Percentiles rank a stretch among this genome's conserved stretches.
These are phyloP conservation scores for Rosa chinensis DNA, from an alignment of 306 rosid species.

Conservation along the genomic window DNA sequence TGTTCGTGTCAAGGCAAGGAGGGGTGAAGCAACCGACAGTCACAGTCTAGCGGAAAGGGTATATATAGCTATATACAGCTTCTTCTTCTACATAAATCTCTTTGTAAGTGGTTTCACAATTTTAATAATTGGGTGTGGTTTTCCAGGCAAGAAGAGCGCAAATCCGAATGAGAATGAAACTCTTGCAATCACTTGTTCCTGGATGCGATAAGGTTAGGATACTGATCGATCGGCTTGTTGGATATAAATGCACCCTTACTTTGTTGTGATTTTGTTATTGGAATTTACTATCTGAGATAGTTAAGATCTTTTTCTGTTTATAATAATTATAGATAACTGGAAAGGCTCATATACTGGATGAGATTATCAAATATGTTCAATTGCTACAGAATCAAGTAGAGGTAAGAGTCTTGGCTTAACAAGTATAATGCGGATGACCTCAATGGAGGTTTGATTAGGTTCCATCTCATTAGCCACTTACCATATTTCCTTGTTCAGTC, in stretches of 20 bases:
- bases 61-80: not conserved
- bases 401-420: constrained; percentile 5
- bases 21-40: constrained; percentile 24
- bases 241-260: not conserved
- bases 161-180: constrained; percentile 17
- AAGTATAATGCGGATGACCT: not conserved
- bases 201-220: constrained; percentile 24
- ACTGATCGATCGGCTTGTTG: too few species aligned
- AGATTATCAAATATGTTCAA: constrained; percentile 24
- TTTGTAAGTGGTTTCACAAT: not conserved
- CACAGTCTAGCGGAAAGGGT: constrained; percentile 30
- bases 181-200: constrained; percentile 28
- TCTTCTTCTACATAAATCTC: not conserved
- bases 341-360: constrained; percentile 22
- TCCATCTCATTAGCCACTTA: not conserved
- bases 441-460: not conserved
- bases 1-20: constrained; percentile 24
- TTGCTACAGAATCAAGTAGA: constrained; percentile 26
- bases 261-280: not conserved
- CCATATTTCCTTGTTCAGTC: constrained; percentile 8
- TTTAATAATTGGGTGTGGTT: not conserved
- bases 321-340: constrained; percentile 6
- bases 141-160: constrained; percentile 25
- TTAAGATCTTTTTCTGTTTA: not conserved
- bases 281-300: not conserved